phyloP scores from a whole-genome alignment of 2,329 filamentous ascomycete species.

The Epichloe glyceriae region DNA sequence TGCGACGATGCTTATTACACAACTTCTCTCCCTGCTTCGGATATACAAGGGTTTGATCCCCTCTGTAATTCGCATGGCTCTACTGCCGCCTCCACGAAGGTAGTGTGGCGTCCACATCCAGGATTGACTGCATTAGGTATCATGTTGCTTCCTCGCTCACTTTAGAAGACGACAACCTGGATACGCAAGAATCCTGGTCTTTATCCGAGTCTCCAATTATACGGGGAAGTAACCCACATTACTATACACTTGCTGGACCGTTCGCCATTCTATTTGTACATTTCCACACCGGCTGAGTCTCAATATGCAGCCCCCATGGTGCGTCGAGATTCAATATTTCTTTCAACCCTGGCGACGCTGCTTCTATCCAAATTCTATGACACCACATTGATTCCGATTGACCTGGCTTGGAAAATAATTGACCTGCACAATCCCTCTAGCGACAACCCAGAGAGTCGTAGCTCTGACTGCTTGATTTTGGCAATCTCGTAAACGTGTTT shows the following conservation, averaged over 20 bases:
- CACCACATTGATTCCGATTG: slow-evolving; percentile 60
- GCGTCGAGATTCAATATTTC: background rate
- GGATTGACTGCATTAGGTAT: too few species aligned
- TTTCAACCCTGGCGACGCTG: background rate
- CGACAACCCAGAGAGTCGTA: slow-evolving; percentile 57
- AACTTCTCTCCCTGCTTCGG: background rate
- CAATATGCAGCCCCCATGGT: background rate
- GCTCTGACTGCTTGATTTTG: slow-evolving; percentile 79
- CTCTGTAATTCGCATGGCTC: too few species aligned
- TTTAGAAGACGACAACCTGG: too few species aligned
- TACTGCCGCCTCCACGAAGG: too few species aligned
- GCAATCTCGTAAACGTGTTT: slow-evolving; percentile 98
- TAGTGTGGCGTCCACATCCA: too few species aligned
- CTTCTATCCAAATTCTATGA: slow-evolving; percentile 28
- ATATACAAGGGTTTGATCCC: background rate
- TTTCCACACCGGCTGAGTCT: background rate
- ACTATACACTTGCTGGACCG: background rate
- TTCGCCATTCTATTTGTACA: background rate
- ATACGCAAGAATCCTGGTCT: too few species aligned
- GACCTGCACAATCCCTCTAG: slow-evolving; percentile 61
- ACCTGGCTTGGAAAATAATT: slow-evolving; percentile 62
- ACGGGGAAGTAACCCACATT: too few species aligned
- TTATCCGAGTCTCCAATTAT: too few species aligned
- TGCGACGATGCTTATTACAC: too few species aligned
- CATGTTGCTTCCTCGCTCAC: too few species aligned